Conservation (phyloP, 1,284 basidiomycete genomes). For the Cryptococcus neoformans region DNA sequence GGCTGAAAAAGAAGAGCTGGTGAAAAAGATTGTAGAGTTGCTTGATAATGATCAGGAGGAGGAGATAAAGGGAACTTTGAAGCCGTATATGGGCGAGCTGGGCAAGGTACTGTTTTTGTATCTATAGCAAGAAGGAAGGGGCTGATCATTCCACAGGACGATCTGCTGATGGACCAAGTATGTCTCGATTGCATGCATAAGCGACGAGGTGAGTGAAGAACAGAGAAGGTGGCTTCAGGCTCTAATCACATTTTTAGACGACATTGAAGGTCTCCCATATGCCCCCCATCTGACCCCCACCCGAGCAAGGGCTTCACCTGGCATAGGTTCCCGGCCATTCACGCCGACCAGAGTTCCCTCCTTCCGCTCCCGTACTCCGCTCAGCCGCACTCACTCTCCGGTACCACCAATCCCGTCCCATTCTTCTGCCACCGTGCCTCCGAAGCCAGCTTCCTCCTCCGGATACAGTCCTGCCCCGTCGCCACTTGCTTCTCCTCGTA, state of each 20-base stretch:
- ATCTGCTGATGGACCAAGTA: slow-evolving; percentile 48
- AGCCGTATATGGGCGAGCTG: slow-evolving; percentile 65
- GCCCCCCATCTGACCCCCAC: slow-evolving; percentile 42
- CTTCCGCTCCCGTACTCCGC: slow-evolving; percentile 42
- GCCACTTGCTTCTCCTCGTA: slow-evolving; percentile 56
- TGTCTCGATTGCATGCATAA: slow-evolving; percentile 50
- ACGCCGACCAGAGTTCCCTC: slow-evolving; percentile 47
- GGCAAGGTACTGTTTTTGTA: slow-evolving; percentile 57
- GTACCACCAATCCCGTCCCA: slow-evolving; percentile 51
- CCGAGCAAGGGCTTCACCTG: slow-evolving; percentile 32
- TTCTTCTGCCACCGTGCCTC: slow-evolving; percentile 38
- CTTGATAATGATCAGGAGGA: slow-evolving; percentile 81
- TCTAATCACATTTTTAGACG: slow-evolving; percentile 27
- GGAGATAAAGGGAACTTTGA: slow-evolving; percentile 70
- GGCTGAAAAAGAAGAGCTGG: slow-evolving; percentile 52
- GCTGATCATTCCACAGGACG: slow-evolving; percentile 31
- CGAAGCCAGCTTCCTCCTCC: slow-evolving; percentile 57
- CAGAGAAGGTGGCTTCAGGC: slow-evolving; percentile 6
- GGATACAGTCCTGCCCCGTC: slow-evolving; percentile 56
- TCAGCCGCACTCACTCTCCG: slow-evolving; percentile 41
- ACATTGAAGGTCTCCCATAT: slow-evolving; percentile 44
- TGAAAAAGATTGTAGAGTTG: slow-evolving; percentile 65
- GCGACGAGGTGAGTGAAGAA: slow-evolving; percentile 53
- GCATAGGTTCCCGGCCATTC: slow-evolving; percentile 37
- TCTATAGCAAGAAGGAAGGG: background rate